Evolutionary conservation across 257 asterid species (phyloP), one percentile per base, ranked within the genome.

Genomic region (Forsythia viridissima): DNA sequence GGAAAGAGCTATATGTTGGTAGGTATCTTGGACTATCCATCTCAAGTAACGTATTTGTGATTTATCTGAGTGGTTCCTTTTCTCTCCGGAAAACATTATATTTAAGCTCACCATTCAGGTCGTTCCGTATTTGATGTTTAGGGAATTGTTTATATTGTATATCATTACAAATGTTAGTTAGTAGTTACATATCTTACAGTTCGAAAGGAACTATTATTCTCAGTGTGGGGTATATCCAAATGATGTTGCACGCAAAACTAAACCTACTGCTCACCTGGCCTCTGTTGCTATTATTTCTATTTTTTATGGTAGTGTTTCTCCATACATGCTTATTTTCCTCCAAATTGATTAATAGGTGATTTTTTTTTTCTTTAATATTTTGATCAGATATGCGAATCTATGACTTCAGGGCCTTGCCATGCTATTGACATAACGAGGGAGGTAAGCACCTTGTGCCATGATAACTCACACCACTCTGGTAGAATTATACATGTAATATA

Each of bases 391-490:
- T 91, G 93, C 3, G 98, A 92, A 78, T 91, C 98, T 72, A 80
- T 92, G 87, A 94, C 97, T 68, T 84, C 98, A 68, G 97, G 97
- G 77, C 98, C 97, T 80, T 87, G 87, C 82, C 98, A 92, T 77
- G 97, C 96, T 76, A 89, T 90, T 70, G 96, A 91, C 85, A 90
- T 91, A 72, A 92, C 98, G 34, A 88, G 97, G 85, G 97, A 92
- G 97, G 97, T 94, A 83, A 83, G 87, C 63, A 77, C 74, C 80
- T 9, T 43, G 67, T 55, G 71, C 59, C 66, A 40, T 63, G 81
- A 75, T 13, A 20, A 82, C 71, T 71, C 73, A 72, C 83, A 70
- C 71, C 66, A 41, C 68, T 71, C 34, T 76, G 24, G 43, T 52
- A 63, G 55, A 37, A 55, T 79, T 82, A 42, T 48, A 48, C 15